phyloP scores from a whole-genome alignment of 805 yeast genomes.

The Saturnispora gosingensis region DNA sequence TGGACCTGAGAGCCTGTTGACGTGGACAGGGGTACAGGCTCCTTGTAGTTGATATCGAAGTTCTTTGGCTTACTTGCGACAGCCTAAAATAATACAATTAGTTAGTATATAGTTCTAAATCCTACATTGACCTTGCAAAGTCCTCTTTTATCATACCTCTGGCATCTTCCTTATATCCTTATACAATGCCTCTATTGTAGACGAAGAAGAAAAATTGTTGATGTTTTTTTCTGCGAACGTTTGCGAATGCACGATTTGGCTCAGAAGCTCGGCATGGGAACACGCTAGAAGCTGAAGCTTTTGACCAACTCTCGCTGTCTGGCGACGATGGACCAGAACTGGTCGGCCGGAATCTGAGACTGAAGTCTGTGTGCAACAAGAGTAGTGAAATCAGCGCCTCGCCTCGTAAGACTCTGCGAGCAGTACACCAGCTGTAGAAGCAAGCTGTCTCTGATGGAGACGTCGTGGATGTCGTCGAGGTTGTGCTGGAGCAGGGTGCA shows the following conservation, averaged over 20 bases:
- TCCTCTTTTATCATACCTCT: neutral
- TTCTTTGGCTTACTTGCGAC: neutral
- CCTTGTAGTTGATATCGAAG: neutral
- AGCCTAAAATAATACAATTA: neutral
- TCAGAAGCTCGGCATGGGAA: neutral
- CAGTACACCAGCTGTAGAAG: conserved; percentile 81
- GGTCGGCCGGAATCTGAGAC: neutral
- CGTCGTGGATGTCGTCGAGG: conserved; percentile 27
- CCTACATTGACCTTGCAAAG: neutral
- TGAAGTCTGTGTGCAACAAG: conserved; percentile 22
- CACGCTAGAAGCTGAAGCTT: neutral
- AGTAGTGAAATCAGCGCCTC: conserved; percentile 61
- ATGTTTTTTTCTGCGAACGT: neutral
- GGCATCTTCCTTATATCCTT: neutral
- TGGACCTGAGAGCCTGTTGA: neutral
- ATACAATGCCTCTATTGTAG: neutral
- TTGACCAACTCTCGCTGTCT: conserved; percentile 34
- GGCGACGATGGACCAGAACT: conserved; percentile 16
- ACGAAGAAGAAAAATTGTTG: neutral
- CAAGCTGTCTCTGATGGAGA: conserved; percentile 49
- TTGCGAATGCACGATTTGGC: neutral
- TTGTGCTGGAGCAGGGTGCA: conserved; percentile 25
- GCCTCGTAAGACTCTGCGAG: conserved; percentile 71
- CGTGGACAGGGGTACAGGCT: neutral
- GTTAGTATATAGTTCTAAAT: neutral